These are phyloP conservation scores for Leccinellum rugosiceps DNA, from an alignment of 768 basidiomycete genomes.

Conservation along the genomic window DNA sequence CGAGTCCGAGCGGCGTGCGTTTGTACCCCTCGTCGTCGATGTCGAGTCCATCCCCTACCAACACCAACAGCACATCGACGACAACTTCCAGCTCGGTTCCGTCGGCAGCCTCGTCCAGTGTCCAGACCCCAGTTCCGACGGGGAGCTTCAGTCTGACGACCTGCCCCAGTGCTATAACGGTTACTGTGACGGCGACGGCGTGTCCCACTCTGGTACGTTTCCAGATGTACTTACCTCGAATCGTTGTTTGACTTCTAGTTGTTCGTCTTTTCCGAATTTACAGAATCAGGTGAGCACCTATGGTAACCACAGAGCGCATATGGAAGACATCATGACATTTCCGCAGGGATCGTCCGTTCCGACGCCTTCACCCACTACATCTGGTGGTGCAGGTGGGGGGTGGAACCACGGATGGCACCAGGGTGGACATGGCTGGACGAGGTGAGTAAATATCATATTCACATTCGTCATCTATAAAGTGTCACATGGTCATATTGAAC, in stretches of 20 bases:
- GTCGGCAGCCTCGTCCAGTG: no score
- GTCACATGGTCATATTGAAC: not conserved
- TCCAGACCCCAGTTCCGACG: not conserved
- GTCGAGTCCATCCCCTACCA: not conserved
- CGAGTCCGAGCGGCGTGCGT: not conserved
- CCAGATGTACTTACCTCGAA: not conserved
- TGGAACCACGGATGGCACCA: not conserved
- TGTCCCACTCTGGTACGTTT: slow-evolving; percentile 17
- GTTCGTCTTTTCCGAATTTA: not conserved
- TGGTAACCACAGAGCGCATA: not conserved
- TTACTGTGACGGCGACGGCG: slow-evolving; percentile 16
- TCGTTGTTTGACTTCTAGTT: not conserved
- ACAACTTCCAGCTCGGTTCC: not conserved
- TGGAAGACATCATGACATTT: not conserved
- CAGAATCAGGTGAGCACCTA: not conserved
- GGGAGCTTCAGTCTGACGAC: not conserved
- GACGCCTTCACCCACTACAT: not conserved
- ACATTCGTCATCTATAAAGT: not conserved
- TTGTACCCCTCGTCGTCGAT: not conserved
- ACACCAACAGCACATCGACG: not conserved
- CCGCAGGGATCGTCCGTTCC: not conserved
- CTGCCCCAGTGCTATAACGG: not conserved
- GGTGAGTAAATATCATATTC: not conserved
- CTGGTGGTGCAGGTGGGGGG: not conserved
- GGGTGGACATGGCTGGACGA: not conserved